phyloP scores from a whole-genome alignment of 1,284 basidiomycete species.

The Melampsora larici-populina region DNA sequence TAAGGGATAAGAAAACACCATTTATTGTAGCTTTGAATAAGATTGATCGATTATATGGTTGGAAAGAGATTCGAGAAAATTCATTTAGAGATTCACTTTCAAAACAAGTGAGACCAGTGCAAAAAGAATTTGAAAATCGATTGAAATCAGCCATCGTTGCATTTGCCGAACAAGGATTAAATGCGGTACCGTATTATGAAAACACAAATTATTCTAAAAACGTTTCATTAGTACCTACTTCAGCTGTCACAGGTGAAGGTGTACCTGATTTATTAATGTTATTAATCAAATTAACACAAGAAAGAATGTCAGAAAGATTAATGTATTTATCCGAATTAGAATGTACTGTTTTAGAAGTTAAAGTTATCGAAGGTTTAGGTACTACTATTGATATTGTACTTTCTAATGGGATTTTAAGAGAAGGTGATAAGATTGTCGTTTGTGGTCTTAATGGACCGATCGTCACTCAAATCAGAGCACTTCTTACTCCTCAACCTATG shows the following conservation, averaged over 20 bases:
- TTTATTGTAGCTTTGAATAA: constrained; percentile 99
- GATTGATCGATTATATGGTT: constrained; percentile 97
- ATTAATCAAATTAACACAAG: constrained; percentile 93
- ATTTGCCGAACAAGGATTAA: constrained; percentile 96
- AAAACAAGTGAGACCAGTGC: constrained; percentile 76
- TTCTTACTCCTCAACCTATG: constrained; percentile 93
- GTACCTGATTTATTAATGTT: constrained; percentile 99
- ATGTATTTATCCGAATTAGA: constrained; percentile 99
- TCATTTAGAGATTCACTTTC: constrained; percentile 87
- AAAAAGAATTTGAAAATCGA: constrained; percentile 90
- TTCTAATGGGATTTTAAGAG: constrained; percentile 87
- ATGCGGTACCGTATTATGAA: constrained; percentile 91
- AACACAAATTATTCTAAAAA: constrained; percentile 94
- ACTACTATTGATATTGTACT: constrained; percentile 97
- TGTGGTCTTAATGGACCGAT: constrained; percentile 98
- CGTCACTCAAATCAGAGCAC: constrained; percentile 86
- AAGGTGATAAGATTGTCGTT: constrained; percentile 92
- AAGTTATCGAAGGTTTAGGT: constrained; percentile 96
- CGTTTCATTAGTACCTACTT: constrained; percentile 95
- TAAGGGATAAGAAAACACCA: constrained; percentile 92
- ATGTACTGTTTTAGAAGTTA: constrained; percentile 99
- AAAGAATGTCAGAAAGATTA: constrained; percentile 92
- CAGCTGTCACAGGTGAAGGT: constrained; percentile 96
- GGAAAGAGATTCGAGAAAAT: constrained; percentile 84
- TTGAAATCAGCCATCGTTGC: constrained; percentile 79